Evolutionary conservation across 176 grass and related monocot species (phyloP), one percentile per base, ranked within the genome.

Genomic region (Avena insularis): DNA sequence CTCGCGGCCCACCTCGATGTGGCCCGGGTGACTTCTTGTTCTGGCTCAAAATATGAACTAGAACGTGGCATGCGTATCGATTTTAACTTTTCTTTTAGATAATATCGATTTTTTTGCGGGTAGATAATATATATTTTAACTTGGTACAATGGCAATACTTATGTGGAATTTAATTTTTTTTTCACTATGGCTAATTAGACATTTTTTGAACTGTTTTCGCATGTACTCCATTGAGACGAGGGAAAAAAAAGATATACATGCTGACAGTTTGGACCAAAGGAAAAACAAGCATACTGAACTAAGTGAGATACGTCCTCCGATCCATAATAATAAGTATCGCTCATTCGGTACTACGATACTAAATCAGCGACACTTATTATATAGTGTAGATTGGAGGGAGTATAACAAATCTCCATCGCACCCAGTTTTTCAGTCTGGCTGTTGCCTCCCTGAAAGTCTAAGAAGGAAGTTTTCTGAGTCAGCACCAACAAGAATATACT

Each of bases 401-500:
- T 13, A 49, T 27, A 74, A 49, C 2, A 25, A 76, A 9, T 16
- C 12, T 17, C 27, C 48, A 27, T 31, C 49, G n/a, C 6, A 73
- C 8, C 15, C 2, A 67, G 13, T 35, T 66, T 64, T 0, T 66
- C 53, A 55, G 4, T 53, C 53, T 55, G 53, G 53, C 53, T 55
- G 53, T 55, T 55, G 53, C 14, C 53, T 55, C 53, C 53, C 53
- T 55, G 53, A 55, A 55, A 55, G 53, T 55, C 4, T 55, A 55
- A 17, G 16, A 55, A 16, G 53, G 16, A 55, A 70, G 17, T 43
- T 70, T 43, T 36, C 17, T 43, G 78, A 49, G 65, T 71, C 31
- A 83, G 80, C 49, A 43, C 49, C 80, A 57, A 43, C 29, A 71
- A 71, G 79, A 50, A 82, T 82, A 82, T 68, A 67, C 79, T 75